A percentile compares a stretch with the other conserved stretches of the same genome.
phyloP scores from a whole-genome alignment of 1,284 basidiomycete genomes.

The Phellopilus nigrolimitatus region DNA sequence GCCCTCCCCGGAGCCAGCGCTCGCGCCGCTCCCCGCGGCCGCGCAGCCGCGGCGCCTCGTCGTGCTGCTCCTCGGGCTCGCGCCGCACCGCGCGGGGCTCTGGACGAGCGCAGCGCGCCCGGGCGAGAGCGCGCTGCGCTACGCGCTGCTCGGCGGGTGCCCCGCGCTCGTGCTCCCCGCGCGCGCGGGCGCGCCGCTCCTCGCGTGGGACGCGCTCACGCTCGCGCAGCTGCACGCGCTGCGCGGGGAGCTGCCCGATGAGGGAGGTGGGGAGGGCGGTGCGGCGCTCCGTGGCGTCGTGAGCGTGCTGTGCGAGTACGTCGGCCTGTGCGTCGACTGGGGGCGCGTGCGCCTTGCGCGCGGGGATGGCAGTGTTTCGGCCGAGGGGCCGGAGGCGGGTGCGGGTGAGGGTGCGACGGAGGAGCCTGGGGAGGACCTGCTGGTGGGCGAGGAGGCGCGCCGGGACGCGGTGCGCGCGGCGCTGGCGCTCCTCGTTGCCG shows the following conservation, averaged over 20 bases:
- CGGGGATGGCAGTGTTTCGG: slow-evolving; percentile 19
- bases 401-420: no score
- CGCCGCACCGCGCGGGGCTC: slow-evolving; percentile 47
- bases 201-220: slow-evolving; percentile 59
- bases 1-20: slow-evolving; percentile 44
- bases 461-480: slow-evolving; percentile 42
- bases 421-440: slow-evolving; percentile 22
- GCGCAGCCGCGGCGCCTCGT: slow-evolving; percentile 49
- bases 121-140: slow-evolving; percentile 57
- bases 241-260: slow-evolving; percentile 36
- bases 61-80: slow-evolving; percentile 50
- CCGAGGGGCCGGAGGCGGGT: slow-evolving; percentile 23
- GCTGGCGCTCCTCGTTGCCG: slow-evolving; percentile 46
- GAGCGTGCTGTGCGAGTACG: slow-evolving; percentile 49
- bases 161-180: slow-evolving; percentile 56
- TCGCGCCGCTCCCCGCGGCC: slow-evolving; percentile 39
- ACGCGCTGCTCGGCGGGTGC: slow-evolving; percentile 56
- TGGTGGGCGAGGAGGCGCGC: slow-evolving; percentile 29
- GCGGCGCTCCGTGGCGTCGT: slow-evolving; percentile 48
- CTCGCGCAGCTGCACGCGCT: slow-evolving; percentile 51
- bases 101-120: slow-evolving; percentile 58
- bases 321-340: slow-evolving; percentile 62
- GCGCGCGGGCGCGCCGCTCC: slow-evolving; percentile 51
- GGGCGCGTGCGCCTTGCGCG: slow-evolving; percentile 37
- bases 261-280: slow-evolving; percentile 26